Evolutionary conservation across 768 basidiomycete genomes (phyloP).

Genomic region (Saitozyma podzolica): DNA sequence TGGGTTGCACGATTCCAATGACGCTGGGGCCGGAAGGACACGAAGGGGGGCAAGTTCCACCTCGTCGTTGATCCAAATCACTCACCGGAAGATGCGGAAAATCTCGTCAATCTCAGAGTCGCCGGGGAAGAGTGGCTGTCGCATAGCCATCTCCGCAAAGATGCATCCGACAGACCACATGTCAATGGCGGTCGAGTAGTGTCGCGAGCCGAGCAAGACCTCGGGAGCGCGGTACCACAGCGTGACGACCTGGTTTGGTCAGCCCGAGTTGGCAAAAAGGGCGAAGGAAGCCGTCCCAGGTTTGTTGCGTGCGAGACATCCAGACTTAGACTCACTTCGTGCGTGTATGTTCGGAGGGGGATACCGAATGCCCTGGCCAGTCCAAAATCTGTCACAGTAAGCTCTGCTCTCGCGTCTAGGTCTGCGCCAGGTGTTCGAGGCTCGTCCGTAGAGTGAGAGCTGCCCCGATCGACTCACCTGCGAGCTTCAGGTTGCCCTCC

Average conservation of each 20-base stretch:
- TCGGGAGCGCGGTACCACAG: constrained; percentile 99
- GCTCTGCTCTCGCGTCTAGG: not conserved
- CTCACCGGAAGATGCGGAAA: constrained; percentile 96
- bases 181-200: constrained; percentile 96
- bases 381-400: constrained; percentile 69
- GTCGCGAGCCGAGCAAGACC: constrained; percentile 89
- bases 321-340: constrained; percentile 67
- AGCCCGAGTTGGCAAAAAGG: not conserved
- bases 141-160: constrained; percentile 98
- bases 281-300: not conserved
- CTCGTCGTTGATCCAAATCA: constrained; percentile 2
- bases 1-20: not conserved
- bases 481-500: constrained; percentile 86
- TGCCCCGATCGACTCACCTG: constrained; percentile 48
- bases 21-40: no score
- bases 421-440: no score
- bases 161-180: constrained; percentile 99
- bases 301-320: not conserved
- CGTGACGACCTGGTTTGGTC: constrained; percentile 79
- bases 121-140: constrained; percentile 87
- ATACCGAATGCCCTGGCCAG: constrained; percentile 96
- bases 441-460: not conserved
- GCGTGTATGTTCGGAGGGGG: constrained; percentile 97
- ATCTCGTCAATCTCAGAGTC: constrained; percentile 99
- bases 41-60: no score